Conservation (phyloP, 108 stramenopile species). For the Cyclotella cryptica region DNA sequence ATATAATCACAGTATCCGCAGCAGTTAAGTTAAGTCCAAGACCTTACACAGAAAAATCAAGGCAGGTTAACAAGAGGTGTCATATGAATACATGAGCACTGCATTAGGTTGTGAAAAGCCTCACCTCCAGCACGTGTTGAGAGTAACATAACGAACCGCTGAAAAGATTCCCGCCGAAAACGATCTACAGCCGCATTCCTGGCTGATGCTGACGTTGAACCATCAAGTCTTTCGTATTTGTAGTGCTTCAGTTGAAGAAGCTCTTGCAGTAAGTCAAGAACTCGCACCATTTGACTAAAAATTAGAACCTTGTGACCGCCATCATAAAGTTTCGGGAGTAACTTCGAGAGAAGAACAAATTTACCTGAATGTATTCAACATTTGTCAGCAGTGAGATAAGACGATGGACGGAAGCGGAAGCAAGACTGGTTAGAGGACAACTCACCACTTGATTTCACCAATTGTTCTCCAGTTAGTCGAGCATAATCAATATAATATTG, state of each 20-base stretch:
- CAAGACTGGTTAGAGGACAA: no score
- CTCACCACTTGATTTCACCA: conserved; percentile 85
- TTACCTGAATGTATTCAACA: conserved; percentile 35
- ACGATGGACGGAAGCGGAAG: background rate
- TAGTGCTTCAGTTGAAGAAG: conserved; percentile 83
- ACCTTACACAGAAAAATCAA: conserved; percentile 22
- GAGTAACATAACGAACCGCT: conserved; percentile 95
- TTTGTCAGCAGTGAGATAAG: background rate
- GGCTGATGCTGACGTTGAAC: conserved; percentile 85
- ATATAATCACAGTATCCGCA: conserved; percentile 97
- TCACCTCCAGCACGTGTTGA: conserved; percentile 91
- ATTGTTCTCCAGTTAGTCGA: conserved; percentile 80
- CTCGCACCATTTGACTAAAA: conserved; percentile 96
- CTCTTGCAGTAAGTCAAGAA: conserved; percentile 94
- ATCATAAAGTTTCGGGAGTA: conserved; percentile 88
- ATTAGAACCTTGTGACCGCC: conserved; percentile 95
- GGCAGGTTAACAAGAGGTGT: background rate
- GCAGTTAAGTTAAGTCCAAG: conserved; percentile 91
- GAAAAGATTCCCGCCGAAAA: conserved; percentile 82
- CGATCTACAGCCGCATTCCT: conserved; percentile 92
- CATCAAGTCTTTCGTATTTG: conserved; percentile 89
- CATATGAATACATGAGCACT: background rate
- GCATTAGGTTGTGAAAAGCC: background rate
- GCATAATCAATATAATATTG: conserved; percentile 57
- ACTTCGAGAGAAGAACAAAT: conserved; percentile 85